A percentile compares a stretch with the other conserved stretches of the same genome.
Evolutionary conservation across 257 asterid genomes (phyloP).

Genomic region (Primulina huaijiensis): DNA sequence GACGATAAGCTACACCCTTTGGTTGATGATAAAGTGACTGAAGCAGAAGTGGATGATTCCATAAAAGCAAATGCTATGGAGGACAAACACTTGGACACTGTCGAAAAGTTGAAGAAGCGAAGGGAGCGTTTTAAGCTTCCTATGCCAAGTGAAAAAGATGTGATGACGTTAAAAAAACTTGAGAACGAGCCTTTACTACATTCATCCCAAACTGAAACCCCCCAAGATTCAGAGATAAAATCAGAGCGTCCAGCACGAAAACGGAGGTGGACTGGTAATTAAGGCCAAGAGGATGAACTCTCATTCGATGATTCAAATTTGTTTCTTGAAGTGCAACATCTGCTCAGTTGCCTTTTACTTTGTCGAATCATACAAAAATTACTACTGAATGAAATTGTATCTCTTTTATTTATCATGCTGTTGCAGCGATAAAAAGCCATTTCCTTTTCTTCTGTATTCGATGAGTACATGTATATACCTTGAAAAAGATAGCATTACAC

Average conservation of each 20-base stretch:
- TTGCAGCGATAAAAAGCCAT: not conserved
- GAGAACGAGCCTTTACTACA: constrained; percentile 53
- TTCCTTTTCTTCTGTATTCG: not conserved
- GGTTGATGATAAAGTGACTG: constrained; percentile 40
- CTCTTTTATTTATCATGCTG: not conserved
- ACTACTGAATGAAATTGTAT: not conserved
- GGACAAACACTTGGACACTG: constrained; percentile 85
- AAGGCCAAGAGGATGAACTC: constrained; percentile 9
- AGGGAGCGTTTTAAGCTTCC: constrained; percentile 96
- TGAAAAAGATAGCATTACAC: not conserved
- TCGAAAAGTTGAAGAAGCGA: constrained; percentile 83
- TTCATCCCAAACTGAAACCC: constrained; percentile 46
- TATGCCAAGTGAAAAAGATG: constrained; percentile 84
- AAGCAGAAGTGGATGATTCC: constrained; percentile 36
- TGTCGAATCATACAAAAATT: not conserved
- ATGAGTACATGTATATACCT: not conserved
- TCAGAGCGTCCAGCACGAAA: constrained; percentile 91
- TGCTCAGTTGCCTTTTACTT: not conserved
- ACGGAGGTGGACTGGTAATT: constrained; percentile 92
- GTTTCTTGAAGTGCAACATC: constrained; percentile 2
- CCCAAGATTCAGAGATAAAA: constrained; percentile 61
- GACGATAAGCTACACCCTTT: constrained; percentile 49
- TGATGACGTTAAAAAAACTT: constrained; percentile 40
- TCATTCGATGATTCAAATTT: constrained; percentile 15
- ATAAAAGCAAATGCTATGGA: constrained; percentile 40